These are phyloP conservation scores for Suillus tomentosus DNA, from an alignment of 768 basidiomycete species.

Conservation along the genomic window DNA sequence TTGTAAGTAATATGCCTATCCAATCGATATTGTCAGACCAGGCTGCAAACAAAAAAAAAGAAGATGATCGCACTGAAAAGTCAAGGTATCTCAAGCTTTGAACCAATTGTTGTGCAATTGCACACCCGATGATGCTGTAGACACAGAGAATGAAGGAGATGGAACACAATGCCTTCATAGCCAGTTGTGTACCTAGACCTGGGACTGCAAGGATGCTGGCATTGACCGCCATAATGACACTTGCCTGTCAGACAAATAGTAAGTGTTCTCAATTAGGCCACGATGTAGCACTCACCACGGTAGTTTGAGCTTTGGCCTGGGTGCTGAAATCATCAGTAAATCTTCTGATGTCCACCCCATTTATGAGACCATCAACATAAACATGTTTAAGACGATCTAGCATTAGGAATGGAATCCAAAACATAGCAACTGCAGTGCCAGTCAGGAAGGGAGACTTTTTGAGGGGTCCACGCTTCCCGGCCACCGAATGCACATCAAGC, in stretches of 20 bases:
- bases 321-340: background rate
- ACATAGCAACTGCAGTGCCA: background rate
- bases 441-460: background rate
- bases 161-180: too few species aligned
- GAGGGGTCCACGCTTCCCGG: background rate
- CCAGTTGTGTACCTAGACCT: too few species aligned
- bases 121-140: too few species aligned
- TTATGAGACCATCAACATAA: slow-evolving; percentile 2
- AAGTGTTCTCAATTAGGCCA: too few species aligned
- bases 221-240: too few species aligned
- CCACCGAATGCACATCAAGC: background rate
- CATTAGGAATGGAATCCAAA: background rate
- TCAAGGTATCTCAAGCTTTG: too few species aligned
- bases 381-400: background rate
- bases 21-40: background rate
- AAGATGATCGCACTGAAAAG: background rate
- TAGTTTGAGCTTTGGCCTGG: too few species aligned
- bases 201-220: too few species aligned
- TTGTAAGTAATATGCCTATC: background rate
- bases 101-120: too few species aligned
- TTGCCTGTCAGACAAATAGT: too few species aligned
- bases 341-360: background rate
- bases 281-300: too few species aligned
- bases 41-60: background rate
- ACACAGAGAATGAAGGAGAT: too few species aligned